These are phyloP conservation scores for Rosa hybrid DNA, from an alignment of 331 rosid species.

Conservation along the genomic window DNA sequence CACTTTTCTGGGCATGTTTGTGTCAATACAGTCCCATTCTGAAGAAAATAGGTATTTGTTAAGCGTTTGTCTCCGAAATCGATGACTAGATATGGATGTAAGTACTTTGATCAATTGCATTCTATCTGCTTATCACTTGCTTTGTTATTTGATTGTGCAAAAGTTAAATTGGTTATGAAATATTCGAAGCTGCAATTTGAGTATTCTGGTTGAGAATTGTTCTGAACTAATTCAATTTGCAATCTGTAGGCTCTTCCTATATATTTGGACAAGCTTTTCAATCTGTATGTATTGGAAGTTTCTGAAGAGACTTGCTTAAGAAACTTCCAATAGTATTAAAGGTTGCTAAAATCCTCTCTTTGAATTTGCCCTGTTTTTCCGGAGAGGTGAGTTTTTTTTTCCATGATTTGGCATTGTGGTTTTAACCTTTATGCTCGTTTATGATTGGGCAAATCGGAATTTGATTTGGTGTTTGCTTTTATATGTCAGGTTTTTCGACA, in stretches of 20 bases:
- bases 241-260: slow-evolving; percentile 85
- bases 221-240: slow-evolving; percentile 7
- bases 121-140: too few species aligned
- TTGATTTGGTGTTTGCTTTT: slow-evolving; percentile 5
- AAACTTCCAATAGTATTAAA: too few species aligned
- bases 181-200: too few species aligned
- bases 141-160: too few species aligned
- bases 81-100: too few species aligned
- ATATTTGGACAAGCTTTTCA: slow-evolving; percentile 86
- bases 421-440: background rate
- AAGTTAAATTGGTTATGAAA: too few species aligned
- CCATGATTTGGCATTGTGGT: slow-evolving; percentile 24
- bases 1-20: too few species aligned
- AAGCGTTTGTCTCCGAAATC: too few species aligned
- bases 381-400: slow-evolving; percentile 69
- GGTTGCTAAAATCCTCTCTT: slow-evolving; percentile 85
- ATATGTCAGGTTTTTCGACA: slow-evolving; percentile 86
- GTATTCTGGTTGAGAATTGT: background rate
- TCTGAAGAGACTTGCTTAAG: too few species aligned
- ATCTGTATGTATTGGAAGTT: slow-evolving; percentile 41
- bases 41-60: too few species aligned
- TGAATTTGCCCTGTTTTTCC: slow-evolving; percentile 72
- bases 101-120: too few species aligned
- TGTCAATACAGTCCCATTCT: too few species aligned
- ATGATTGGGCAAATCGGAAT: background rate